phyloP scores from a whole-genome alignment of 129 eudicot genomes.

The Pseudognaphalium luteoalbum region DNA sequence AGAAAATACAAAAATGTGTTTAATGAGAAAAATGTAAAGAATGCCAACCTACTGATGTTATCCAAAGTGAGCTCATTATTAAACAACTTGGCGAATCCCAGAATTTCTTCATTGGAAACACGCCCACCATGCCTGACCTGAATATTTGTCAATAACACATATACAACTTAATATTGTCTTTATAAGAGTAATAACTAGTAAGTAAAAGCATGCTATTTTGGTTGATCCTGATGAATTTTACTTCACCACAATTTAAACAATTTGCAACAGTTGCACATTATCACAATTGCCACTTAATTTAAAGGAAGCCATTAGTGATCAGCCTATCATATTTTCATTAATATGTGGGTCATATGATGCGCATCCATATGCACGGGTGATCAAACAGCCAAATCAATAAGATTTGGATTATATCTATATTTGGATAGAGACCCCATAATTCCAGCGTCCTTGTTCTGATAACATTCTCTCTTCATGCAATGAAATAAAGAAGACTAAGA shows the following conservation, averaged over 20 bases:
- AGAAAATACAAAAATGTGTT: background rate
- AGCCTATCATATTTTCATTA: background rate
- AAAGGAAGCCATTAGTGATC: background rate
- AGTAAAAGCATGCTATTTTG: background rate
- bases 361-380: background rate
- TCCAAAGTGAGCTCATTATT: conserved; percentile 67
- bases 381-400: background rate
- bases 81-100: conserved; percentile 64
- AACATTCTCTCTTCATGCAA: background rate
- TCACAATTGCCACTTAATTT: too few species aligned
- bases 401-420: background rate
- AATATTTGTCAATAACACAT: conserved; percentile 9
- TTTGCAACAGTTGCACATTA: background rate
- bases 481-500: background rate
- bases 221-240: background rate
- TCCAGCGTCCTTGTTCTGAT: background rate
- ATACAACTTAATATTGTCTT: background rate
- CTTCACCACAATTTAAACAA: background rate
- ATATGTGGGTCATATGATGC: background rate
- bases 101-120: conserved; percentile 62
- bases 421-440: background rate
- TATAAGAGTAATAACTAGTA: background rate
- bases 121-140: conserved; percentile 64
- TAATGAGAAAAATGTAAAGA: background rate
- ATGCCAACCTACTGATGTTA: conserved; percentile 60